These are phyloP conservation scores for Filobasidium floriforme DNA, from an alignment of 768 basidiomycete species.

Conservation along the genomic window DNA sequence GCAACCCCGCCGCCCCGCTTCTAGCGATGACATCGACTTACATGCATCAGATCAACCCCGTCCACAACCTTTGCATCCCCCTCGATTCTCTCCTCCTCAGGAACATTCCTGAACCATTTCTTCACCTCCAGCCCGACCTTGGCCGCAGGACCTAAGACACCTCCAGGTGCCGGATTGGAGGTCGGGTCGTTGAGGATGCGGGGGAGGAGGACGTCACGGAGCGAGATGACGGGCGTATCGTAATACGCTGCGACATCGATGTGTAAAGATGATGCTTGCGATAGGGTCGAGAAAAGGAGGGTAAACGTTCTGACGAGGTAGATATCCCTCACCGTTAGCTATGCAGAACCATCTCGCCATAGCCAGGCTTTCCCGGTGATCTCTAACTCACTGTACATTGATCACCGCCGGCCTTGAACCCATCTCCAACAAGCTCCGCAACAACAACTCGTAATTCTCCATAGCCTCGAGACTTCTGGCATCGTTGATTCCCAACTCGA, in stretches of 20 bases:
- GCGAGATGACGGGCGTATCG: conserved; percentile 37
- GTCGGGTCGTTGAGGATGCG: conserved; percentile 28
- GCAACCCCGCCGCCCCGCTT: not conserved
- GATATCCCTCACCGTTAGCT: not conserved
- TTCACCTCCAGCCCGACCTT: conserved; percentile 14
- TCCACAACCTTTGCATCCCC: conserved; percentile 21
- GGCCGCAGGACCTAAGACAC: not conserved
- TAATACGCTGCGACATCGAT: conserved; percentile 42
- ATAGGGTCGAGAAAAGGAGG: conserved; percentile 32
- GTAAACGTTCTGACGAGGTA: conserved; percentile 34
- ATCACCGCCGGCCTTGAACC: conserved; percentile 37
- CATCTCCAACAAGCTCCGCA: conserved; percentile 33
- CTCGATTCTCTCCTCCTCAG: not conserved
- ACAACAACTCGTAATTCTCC: conserved; percentile 35
- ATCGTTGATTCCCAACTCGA: conserved; percentile 37
- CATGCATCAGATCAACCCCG: conserved; percentile 38
- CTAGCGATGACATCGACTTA: conserved; percentile 27
- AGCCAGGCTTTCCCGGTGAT: no score
- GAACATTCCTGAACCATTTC: conserved; percentile 21
- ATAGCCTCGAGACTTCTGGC: conserved; percentile 9
- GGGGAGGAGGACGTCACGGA: conserved; percentile 38
- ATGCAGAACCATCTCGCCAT: no score
- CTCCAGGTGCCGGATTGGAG: not conserved
- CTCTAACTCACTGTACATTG: conserved; percentile 34
- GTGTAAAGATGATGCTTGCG: conserved; percentile 35